Evolutionary conservation across 2,329 filamentous ascomycete species (phyloP).

Genomic region (Colletotrichum godetiae): DNA sequence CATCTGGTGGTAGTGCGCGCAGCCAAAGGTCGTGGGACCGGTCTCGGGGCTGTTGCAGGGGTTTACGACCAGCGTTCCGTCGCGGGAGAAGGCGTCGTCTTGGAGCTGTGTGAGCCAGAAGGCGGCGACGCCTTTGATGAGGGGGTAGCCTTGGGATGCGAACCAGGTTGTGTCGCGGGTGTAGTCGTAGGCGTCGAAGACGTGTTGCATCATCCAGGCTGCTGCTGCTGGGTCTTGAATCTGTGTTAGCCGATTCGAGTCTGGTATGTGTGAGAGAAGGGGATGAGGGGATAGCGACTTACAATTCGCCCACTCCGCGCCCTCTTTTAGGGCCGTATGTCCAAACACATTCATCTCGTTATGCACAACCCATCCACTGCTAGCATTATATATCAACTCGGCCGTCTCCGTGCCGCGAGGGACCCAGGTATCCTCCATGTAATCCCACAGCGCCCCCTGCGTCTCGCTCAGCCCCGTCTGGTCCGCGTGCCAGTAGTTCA

Average conservation of each 20-base stretch:
- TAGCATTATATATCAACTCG: conserved; percentile 61
- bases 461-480: conserved; percentile 61
- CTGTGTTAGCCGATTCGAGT: conserved; percentile 42
- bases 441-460: conserved; percentile 60
- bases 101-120: conserved; percentile 68
- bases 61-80: conserved; percentile 65
- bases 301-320: conserved; percentile 47
- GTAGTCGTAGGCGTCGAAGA: conserved; percentile 68
- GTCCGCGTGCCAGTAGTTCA: conserved; percentile 70
- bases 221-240: conserved; percentile 54
- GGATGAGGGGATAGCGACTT: neutral
- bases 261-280: too few relatives aligned
- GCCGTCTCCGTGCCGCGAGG: conserved; percentile 65
- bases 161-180: conserved; percentile 60
- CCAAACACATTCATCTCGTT: conserved; percentile 71
- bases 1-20: conserved; percentile 64
- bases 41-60: conserved; percentile 70
- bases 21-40: conserved; percentile 64
- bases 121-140: conserved; percentile 63
- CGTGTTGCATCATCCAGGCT: conserved; percentile 71
- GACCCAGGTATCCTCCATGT: conserved; percentile 64
- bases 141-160: conserved; percentile 58
- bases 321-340: conserved; percentile 56
- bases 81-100: conserved; percentile 59
- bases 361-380: conserved; percentile 67